Evolutionary conservation across 1,284 basidiomycete genomes (phyloP), one percentile per base, ranked within the genome.

Genomic region (Ustilago crameri): DNA sequence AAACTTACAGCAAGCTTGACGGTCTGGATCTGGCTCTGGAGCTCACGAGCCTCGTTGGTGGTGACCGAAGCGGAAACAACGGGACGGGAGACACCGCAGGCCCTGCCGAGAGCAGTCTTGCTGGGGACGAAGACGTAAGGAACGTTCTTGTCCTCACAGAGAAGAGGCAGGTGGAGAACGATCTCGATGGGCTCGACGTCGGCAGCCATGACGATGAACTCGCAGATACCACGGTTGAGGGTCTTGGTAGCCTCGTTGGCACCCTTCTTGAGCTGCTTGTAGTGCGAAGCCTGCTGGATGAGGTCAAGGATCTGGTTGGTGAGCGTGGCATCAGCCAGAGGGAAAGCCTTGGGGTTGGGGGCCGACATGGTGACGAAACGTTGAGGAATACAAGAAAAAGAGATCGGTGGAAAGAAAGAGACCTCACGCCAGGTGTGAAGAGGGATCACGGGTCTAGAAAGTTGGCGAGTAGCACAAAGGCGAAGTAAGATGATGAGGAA

Each of bases 81-180:
- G 37, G 95, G 92, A 67, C 96, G 87, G 41, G 93, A 91, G 50
- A 99, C 95, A 71, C 95, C 93, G 85, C 95, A 98, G 40, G 95
- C 95, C 58, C 95, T 89, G 47, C 95, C 96, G 35, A 98, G 88
- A 18, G 95, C 95, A 61, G 93, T 93, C 86, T 96, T 96, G 58
- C 90, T 92, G 38, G 93, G 93, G 43, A 98, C 88, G 85, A 97
- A 98, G 81, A 98, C 88, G 86, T 98, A 98, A 14, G 92, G 92
- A 46, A 97, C 94, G 86, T 96, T 96, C 93, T 99, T 99, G 87
- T 99, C 96, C 86, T 99, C 96, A 84, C 96, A 99, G 42, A 99
- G 88, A 54, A 99, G 87, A 43, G 96, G 96, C 26, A 98, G 89
- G 85, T 98, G 96, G 73, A 99, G 89, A 49, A 99, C 87, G 84